A percentile compares a stretch with the other conserved stretches of the same genome.
Conservation (phyloP, 2,329 filamentous ascomycete genomes). For the Aspergillus calidoustus region DNA sequence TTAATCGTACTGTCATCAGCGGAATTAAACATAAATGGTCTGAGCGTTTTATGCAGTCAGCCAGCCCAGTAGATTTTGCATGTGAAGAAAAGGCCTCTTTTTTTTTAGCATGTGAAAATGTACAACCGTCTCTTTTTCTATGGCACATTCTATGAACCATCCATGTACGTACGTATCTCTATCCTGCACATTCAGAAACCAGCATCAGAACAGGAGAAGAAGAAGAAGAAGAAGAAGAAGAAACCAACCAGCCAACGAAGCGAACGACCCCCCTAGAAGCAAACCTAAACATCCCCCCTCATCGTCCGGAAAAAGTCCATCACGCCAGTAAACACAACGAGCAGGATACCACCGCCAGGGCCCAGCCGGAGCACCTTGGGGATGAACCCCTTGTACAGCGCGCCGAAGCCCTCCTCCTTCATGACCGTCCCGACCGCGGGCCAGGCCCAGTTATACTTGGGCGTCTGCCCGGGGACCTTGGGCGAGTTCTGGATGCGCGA, state of each 20-base stretch:
- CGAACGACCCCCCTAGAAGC: not conserved
- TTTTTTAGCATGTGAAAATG: too few relatives aligned
- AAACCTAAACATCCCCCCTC: conserved; percentile 42
- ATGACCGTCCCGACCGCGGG: conserved; percentile 82
- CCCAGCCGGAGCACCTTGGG: conserved; percentile 87
- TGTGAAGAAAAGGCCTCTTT: too few relatives aligned
- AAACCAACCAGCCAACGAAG: not conserved
- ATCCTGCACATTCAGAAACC: conserved; percentile 15
- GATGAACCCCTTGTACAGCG: conserved; percentile 96
- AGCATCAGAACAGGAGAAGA: not conserved
- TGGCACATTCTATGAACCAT: conserved; percentile 18
- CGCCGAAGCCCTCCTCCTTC: conserved; percentile 88
- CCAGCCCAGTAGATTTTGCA: not conserved
- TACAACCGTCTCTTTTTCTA: conserved; percentile 6
- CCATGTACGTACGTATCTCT: conserved; percentile 16
- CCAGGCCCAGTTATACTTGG: conserved; percentile 99
- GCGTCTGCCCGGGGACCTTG: conserved; percentile 76
- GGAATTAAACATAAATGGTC: not conserved
- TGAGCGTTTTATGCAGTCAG: not conserved
- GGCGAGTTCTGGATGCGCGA: conserved; percentile 94
- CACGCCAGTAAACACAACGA: conserved; percentile 55
- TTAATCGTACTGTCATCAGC: not conserved
- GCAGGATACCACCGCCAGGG: conserved; percentile 67
- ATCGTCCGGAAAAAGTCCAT: conserved; percentile 84
- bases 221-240: conserved; percentile 1